These are phyloP conservation scores for Fragaria nilgerrensis DNA, from an alignment of 306 rosid genomes.

Conservation along the genomic window DNA sequence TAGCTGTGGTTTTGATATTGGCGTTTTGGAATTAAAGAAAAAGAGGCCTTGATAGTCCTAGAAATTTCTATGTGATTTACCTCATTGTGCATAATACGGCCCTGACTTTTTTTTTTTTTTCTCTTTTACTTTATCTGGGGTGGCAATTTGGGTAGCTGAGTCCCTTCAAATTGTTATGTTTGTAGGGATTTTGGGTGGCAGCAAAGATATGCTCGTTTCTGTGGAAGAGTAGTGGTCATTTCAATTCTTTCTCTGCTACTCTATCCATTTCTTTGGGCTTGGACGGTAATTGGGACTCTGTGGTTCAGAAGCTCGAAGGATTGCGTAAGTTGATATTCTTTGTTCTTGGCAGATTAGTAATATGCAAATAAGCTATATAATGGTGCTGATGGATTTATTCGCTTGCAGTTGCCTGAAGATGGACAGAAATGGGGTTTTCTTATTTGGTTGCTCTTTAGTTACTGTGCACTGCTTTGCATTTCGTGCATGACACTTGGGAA, in stretches of 20 bases:
- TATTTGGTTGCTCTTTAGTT: conserved; percentile 96
- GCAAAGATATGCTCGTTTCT: conserved; percentile 96
- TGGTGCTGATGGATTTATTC: conserved; percentile 28
- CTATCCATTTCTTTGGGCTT: conserved; percentile 96
- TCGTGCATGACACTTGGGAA: conserved; percentile 88
- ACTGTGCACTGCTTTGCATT: conserved; percentile 82
- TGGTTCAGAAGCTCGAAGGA: conserved; percentile 75
- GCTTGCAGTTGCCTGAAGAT: conserved; percentile 73
- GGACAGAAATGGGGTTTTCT: conserved; percentile 99
- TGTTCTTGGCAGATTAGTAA: neutral
- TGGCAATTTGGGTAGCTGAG: conserved; percentile 2
- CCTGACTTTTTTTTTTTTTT: neutral
- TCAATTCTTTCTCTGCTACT: conserved; percentile 76
- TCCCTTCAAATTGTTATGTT: conserved; percentile 21
- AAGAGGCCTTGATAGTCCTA: neutral
- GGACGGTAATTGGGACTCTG: conserved; percentile 89
- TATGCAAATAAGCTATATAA: conserved; percentile 17
- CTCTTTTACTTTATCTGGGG: neutral
- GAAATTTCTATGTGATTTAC: neutral
- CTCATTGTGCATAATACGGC: neutral
- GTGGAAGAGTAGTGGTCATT: conserved; percentile 87
- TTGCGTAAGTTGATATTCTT: conserved; percentile 59
- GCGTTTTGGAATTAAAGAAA: neutral
- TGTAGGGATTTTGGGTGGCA: conserved; percentile 96
- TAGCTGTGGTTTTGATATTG: neutral